Base-by-base conservation (phyloP, 179 eudicot species). In the Heliamphora pulchella region DNA sequence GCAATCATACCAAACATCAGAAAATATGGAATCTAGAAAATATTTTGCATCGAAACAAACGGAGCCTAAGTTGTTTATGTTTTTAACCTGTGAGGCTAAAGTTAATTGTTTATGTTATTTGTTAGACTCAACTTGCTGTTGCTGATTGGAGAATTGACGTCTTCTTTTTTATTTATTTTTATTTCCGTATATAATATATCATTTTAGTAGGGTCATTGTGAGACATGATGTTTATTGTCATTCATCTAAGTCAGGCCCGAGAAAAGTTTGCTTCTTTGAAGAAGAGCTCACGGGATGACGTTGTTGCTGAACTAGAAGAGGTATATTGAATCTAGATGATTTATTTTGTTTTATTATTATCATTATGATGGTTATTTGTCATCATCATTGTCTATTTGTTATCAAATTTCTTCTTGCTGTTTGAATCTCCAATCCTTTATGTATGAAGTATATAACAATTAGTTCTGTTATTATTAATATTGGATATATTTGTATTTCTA, bases 281-380 rank as follows among this genome's bases (percentile, higher is more conserved):
- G 88, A 95, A 93, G 90, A 91, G 91, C 81, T 84, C 98, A 43
- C 90, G 94, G 55, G 95, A 93, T 78, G 97, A 95, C 67, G 82
- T 95, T 87, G 96, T 95, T 88, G 87, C 90, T 75, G 97, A 90
- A 80, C 78, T 84, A 11, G 98, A 95, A 88, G 98, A 95, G 93
- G 98, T 95, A 88, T 70, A 74, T 78, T 11, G 17, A 59, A 8
- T 58, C 78, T n/a, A 17, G 8, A 75, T 0, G 54, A 58, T 75
- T 1, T 55, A 22, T 74, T 41, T 17, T 55, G 3, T 74, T 55
- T 41, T 57, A 17, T 57, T 59, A 74, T 8, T 2, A 50, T 57
- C 64, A 74, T 5, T 54, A 54, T 57, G 48, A 31, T 74, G 10
- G 48, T 55, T 55, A 39, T 55, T 74, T 31, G 4, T 73, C 46